Evolutionary conservation across 208 protist genomes (phyloP), one percentile per base, ranked within the genome.

Genomic region (Trypanosoma brucei): DNA sequence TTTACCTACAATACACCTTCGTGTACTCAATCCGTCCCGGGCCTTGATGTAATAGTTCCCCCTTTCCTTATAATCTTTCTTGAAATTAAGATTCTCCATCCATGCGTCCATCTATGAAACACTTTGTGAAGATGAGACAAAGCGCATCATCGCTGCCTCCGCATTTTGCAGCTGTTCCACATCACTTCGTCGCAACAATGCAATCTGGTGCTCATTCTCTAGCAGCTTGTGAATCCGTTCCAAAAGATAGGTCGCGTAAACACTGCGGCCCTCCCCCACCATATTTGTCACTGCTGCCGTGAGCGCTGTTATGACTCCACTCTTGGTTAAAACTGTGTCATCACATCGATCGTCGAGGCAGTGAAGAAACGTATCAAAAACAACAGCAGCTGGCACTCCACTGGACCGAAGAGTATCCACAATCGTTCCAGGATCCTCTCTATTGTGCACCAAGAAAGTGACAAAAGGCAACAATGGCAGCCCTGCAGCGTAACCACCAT

Each of bases 381-480:
- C 63, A 1, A 62, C 57, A 22, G 59, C 33, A 14, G 81, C 64
- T 34, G 76, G 65, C 45, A 94, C 80, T 0, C 77, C 79, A 46
- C 65, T 75, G 11, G 56, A 59, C 8, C 73, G 68, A 9, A 94
- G 64, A 40, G 80, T 45, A 11, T 45, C 65, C 2, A 76, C 71
- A 4, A 79, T 67, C 33, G 68, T 31, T 39, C 40, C 57, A 3
- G 77, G 62, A 0, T 48, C 36, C 42, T 72, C 61, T 30, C 70
- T 62, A 39, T 87, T 65, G 34, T 79, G 82, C 33, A 74, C 74
- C 35, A 91, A 66, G 59, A 91, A 89, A 51, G 79, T 74, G 1
- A 92, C 53, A 54, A 94, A 83, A 6, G 83, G 85, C 22, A 76
- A 63, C 39, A 94, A 56, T 1, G 88, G 85, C 7, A 94, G 55